Percentiles rank a stretch among this genome's conserved stretches.
These are phyloP conservation scores for Acer negundo DNA, from an alignment of 345 rosid species.

Conservation along the genomic window DNA sequence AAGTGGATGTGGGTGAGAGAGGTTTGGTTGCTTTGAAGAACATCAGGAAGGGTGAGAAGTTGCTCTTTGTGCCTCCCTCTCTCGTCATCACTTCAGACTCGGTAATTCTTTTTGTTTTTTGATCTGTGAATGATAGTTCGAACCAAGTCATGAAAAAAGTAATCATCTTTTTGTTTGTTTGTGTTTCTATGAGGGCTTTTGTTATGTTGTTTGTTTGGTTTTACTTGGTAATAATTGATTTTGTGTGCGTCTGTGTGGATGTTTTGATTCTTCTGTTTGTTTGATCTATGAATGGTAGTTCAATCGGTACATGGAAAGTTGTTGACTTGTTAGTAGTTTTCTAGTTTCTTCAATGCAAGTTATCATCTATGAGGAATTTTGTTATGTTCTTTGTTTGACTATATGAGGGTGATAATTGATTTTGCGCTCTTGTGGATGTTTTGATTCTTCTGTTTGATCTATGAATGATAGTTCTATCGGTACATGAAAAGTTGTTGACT, in stretches of 20 bases:
- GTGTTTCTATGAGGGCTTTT: background rate
- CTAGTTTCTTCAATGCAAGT: too few relatives aligned
- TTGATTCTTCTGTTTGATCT: background rate
- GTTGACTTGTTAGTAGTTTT: background rate
- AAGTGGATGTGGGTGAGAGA: constrained; percentile 85
- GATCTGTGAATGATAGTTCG: background rate
- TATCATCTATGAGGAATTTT: too few relatives aligned
- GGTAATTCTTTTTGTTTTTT: constrained; percentile 33
- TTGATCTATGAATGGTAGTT: background rate
- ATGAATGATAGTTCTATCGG: background rate
- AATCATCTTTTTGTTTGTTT: background rate
- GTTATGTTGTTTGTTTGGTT: background rate
- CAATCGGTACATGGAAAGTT: background rate
- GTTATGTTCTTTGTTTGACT: too few relatives aligned
- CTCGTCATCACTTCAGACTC: constrained; percentile 85
- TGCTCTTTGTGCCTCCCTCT: constrained; percentile 92
- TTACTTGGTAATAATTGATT: background rate
- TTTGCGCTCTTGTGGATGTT: background rate
- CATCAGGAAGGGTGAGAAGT: constrained; percentile 80
- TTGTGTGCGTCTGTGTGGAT: background rate
- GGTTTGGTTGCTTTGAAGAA: constrained; percentile 88
- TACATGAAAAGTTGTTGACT: background rate
- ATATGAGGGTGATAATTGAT: too few relatives aligned
- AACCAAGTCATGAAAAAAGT: too few relatives aligned
- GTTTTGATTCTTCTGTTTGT: background rate